Evolutionary conservation across 768 basidiomycete species (phyloP), one percentile per base, ranked within the genome.

Genomic region (Suillus plorans): DNA sequence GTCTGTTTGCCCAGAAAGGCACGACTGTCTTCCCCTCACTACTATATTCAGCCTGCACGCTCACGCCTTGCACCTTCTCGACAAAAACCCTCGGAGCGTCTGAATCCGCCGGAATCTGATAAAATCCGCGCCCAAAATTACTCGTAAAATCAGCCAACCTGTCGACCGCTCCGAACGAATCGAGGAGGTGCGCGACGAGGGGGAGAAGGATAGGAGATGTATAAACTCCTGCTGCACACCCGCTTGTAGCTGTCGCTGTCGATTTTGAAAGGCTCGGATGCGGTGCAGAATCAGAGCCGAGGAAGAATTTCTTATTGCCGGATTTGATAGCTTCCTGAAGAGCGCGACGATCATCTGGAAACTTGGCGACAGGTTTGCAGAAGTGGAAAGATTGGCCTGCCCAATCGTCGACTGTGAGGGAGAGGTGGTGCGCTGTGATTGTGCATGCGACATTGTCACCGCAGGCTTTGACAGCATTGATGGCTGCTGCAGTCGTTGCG

Each of bases 281-380:
- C 47, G 97, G 97, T 1, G 97, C 97, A 36, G 92, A 95, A 78
- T 99, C 97, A 20, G 94, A 96, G 22, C 97, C 97, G 63, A 99
- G 82, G 2, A 60, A 39, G 58, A 47, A 50, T 42, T 39, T 31
- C 28, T 61, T 63, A 79, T 50, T 66, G 91, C 94, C 93, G 80
- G 92, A 86, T 67, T 77, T 81, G 55, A 97, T 84, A 36, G 95
- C 87, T 25, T 90, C 83, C 60, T 86, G 85, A 64, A 99, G 78
- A 16, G 97, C 95, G 70, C 86, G 77, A 18, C 97, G 84, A 74
- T 99, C 97, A 68, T 91, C 89, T 2, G 97, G 97, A 74, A 87
- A 95, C 78, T 99, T 99, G 14, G 97, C 95, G 25, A 99, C 91
- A 0, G 97, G 97, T 77, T 99, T 99, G 82, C 97, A 99, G 78